These are phyloP conservation scores for Byssothecium circinans DNA, from an alignment of 2,329 filamentous ascomycete genomes.

Conservation along the genomic window DNA sequence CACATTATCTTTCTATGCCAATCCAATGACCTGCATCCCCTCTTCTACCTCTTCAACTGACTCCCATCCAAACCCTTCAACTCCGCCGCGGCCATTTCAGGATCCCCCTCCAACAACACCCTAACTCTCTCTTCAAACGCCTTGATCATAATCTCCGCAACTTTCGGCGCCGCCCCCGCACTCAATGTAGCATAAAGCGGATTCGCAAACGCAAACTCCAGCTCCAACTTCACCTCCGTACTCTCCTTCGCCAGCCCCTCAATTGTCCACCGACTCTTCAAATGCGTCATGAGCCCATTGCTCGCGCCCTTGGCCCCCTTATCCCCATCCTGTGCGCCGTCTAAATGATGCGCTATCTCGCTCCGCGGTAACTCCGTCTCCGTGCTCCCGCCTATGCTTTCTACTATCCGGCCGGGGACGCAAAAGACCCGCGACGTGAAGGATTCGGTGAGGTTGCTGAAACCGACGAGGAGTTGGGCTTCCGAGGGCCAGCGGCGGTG, in stretches of 20 bases:
- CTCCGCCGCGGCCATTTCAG: conserved; percentile 22
- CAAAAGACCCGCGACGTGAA: conserved; percentile 83
- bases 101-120: conserved; percentile 49
- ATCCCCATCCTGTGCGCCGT: conserved; percentile 11
- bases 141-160: conserved; percentile 86
- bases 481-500: conserved; percentile 67
- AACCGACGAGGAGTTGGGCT: conserved; percentile 82
- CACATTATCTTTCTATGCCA: no score
- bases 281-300: conserved; percentile 61
- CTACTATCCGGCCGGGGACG: conserved; percentile 70
- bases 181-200: conserved; percentile 85
- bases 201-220: conserved; percentile 84
- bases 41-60: conserved; percentile 15
- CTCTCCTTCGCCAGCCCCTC: conserved; percentile 48
- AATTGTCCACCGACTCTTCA: conserved; percentile 72
- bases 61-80: conserved; percentile 34
- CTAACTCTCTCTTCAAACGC: conserved; percentile 85
- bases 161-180: conserved; percentile 76
- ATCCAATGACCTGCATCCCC: neutral
- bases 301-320: conserved; percentile 6
- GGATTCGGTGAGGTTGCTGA: conserved; percentile 77
- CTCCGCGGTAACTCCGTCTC: conserved; percentile 48
- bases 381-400: conserved; percentile 70
- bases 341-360: conserved; percentile 48
- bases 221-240: conserved; percentile 74